Evolutionary conservation across 495 filamentous ascomycete species (phyloP), one percentile per base, ranked within the genome.

Genomic region (Neurospora africana): DNA sequence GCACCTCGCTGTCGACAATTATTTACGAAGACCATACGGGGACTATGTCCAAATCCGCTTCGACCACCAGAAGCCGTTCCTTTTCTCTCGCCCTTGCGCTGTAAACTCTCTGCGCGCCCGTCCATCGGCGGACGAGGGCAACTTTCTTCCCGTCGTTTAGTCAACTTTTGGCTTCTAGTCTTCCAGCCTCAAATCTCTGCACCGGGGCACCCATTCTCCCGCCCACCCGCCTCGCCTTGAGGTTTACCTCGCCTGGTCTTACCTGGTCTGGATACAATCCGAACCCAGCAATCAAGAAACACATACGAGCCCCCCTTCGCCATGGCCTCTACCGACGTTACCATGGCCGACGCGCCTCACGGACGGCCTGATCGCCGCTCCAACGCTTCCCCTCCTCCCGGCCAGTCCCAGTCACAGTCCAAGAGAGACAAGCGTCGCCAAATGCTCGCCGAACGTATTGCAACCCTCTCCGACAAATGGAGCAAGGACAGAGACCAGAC

Each of bases 361-460:
- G 72, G 70, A 3, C 79, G 74, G 21, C 71, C 72, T 10, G 79
- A 76, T 70, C 79, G 75, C 44, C 79, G 78, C 13, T 47, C 68
- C 53, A 79, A 78, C 72, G 72, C 72, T 73, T 80, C 79, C 10
- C 79, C 78, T 70, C 78, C 76, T 4, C 74, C 78, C 1, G 47
- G 76, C 2, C 78, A 79, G 73, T 61, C 53, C 19, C 27, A 69
- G 27, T 44, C 86, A 71, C 84, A 85, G 38, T 93, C 94, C 5
- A 99, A 99, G 84, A 88, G 93, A 76, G 94, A 98, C 84, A 95
- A 97, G 79, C 89, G 92, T 72, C 90, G 94, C 70, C 91, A 91
- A 72, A 86, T 88, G 69, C 86, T 98, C 69, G 85, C 88, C 37
- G 94, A 97, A 43, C 89, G 90, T 39, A 86, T 97, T 33, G 84